Base-by-base conservation (phyloP, 169 alveolate genomes). In the Plasmodium sp. region DNA sequence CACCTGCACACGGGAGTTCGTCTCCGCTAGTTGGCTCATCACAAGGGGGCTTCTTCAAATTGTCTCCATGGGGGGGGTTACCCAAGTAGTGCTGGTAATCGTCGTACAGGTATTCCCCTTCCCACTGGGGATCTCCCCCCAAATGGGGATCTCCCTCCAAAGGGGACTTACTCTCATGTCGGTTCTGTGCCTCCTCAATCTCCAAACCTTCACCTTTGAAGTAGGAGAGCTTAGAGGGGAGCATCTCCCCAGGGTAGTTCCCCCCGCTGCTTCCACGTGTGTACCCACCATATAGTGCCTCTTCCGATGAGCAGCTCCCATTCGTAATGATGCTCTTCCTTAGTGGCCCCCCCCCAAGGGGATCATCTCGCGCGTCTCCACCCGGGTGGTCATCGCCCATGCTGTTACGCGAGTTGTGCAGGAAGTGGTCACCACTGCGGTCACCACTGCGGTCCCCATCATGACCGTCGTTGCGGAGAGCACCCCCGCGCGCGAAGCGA, bases 51-150 rank as follows among this genome's bases (percentile, higher is more conserved):
- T 84, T 41, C 36, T 72, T 45, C 31, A 33, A 27, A 34, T 9
- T 18, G 16, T 18, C 31, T 22, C 39, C 79, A 18, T 84, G 51
- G 45, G 79, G 31, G 73, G 41, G 34, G 36, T 74, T 84, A 10
- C 72, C 56, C 5, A 72, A 71, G 54, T 12, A 84, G 5, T 22
- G 48, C 72, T 84, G 67, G 56, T 80, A 80, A 43, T 80, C 84
- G n/a, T 18, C 74, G 10, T 80, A 80, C 9, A 67, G 39, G 33
- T 67, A 27, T 67, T 27, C 41, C 77, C n/a, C 77, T n/a, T 67
- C 77, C 77, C 77, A 67, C 1, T 67, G 16, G 6, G 62, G 5
- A 51, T 51, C 22, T 51, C 1, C 27, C 62, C 3, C 3, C 62
- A 51, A 51, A 12, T 51, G 62, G 62, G 62, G 10, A 14, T 51